Base-by-base conservation (phyloP, 2,329 filamentous ascomycete genomes). In the Metarhizium anisopliae region DNA sequence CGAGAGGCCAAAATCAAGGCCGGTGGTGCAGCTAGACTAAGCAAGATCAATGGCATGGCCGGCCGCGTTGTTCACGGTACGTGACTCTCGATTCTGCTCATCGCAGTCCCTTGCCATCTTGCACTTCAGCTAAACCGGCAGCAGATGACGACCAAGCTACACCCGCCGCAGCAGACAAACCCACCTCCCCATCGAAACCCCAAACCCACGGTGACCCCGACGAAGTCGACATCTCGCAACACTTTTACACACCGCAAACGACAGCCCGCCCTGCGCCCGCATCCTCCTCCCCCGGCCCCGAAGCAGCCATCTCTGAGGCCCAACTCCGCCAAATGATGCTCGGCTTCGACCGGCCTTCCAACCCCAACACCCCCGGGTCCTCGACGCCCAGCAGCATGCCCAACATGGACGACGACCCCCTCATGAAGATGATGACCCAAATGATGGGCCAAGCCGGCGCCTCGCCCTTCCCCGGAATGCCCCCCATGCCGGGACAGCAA, bases 211-310 rank as follows among this genome's bases (percentile, higher is more conserved):
- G 77, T 56, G 86, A 89, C 63, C 88, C 88, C 6, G 87, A 85
- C 5, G 89, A 91, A 69, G 80, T 90, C 60, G 88, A 92, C 68
- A 90, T 93, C 62, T 89, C 86, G n/a, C 72, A 86, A 60, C 86
- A 89, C 71, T 85, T 79, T 70, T 88, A 87, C 70, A 71, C 78
- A 38, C 85, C 84, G 1, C 70, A 73, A 29, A 70, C 72, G 10
- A 59, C 63, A 7, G 52, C 53, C 7, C 58, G 62, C 53, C 64
- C 74, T 53, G 62, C 69, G 36, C 59, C 67, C 36, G 53, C 60
- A 4, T 59, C 65, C 43, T 11, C 32, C 32, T 35, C 32, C 32
- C 32, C 32, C 7, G 6, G 32, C 7, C 58, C 66, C 53, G 67
- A 72, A 57, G 63, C 68, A 25, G 63, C 70, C 47, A 66, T 81